Percentiles rank a stretch among this genome's conserved stretches.
Conservation (phyloP, 108 stramenopile genomes). For the Skeletonema potamos region DNA sequence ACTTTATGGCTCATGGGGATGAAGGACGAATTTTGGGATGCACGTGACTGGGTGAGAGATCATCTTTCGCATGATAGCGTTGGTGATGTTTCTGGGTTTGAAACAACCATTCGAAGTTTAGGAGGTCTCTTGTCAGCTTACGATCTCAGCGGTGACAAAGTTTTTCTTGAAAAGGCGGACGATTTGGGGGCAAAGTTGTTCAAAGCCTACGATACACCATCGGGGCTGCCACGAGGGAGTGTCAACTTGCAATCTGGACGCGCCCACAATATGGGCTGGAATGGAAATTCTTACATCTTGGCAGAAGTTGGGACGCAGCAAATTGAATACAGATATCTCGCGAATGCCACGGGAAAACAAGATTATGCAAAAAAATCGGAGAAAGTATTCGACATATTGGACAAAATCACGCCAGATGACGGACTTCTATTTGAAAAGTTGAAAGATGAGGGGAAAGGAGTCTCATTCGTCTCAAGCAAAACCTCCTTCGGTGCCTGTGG, state of each 20-base stretch:
- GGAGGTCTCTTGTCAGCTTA: constrained; percentile 95
- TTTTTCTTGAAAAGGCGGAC: constrained; percentile 74
- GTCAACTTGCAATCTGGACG: constrained; percentile 53
- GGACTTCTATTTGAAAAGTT: constrained; percentile 55
- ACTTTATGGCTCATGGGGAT: constrained; percentile 96
- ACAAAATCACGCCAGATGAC: constrained; percentile 53
- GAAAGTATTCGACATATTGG: constrained; percentile 66
- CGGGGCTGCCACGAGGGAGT: constrained; percentile 68
- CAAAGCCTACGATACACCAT: constrained; percentile 61
- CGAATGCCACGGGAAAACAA: constrained; percentile 60
- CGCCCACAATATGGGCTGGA: constrained; percentile 53
- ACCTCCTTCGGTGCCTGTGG: constrained; percentile 79
- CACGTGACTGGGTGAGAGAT: constrained; percentile 83
- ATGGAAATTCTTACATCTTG: constrained; percentile 46
- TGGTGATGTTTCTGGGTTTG: constrained; percentile 87
- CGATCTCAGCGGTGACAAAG: constrained; percentile 70
- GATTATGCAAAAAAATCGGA: constrained; percentile 75
- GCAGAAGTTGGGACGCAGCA: constrained; percentile 90
- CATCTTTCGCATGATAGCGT: constrained; percentile 55
- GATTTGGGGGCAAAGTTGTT: constrained; percentile 71
- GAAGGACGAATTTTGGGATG: constrained; percentile 91
- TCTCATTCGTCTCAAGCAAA: constrained; percentile 55
- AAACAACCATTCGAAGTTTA: constrained; percentile 96
- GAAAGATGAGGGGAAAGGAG: constrained; percentile 25
- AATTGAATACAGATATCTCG: constrained; percentile 90